phyloP scores from a whole-genome alignment of 164 flowering plant species.

The Stephania yunnanensis region DNA sequence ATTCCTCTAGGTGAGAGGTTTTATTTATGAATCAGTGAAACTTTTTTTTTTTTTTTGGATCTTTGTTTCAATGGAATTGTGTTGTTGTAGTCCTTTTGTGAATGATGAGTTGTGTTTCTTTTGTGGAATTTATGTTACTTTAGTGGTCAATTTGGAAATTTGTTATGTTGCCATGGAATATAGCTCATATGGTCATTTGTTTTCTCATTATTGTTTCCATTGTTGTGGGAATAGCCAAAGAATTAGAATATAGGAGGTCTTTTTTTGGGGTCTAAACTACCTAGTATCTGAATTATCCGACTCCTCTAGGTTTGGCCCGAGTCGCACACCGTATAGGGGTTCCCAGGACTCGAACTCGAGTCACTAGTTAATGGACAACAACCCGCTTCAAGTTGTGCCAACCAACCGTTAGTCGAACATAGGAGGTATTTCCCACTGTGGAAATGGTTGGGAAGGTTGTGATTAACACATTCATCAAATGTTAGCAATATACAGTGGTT shows the following conservation, averaged over 20 bases:
- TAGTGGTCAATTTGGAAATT: neutral
- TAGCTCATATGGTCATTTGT: neutral
- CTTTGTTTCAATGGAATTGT: neutral
- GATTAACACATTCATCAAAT: neutral
- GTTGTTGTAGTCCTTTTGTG: neutral
- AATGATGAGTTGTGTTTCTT: neutral
- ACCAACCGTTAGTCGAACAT: neutral
- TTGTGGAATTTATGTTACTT: neutral
- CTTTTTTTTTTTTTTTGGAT: neutral
- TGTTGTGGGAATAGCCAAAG: neutral
- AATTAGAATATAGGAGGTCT: neutral
- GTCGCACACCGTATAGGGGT: too few species aligned
- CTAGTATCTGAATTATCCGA: too few species aligned
- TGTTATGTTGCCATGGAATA: neutral
- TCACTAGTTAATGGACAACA: too few species aligned
- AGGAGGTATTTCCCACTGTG: neutral
- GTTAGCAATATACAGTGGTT: neutral
- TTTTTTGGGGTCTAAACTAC: too few species aligned
- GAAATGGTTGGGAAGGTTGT: neutral
- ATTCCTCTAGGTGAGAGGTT: conserved; percentile 19
- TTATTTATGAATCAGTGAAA: neutral
- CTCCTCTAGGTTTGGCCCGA: too few species aligned
- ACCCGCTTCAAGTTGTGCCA: too few species aligned
- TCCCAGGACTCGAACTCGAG: too few species aligned
- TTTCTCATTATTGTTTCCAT: neutral